Conservation (phyloP, 2,329 filamentous ascomycete genomes). For the Claviceps fusiformis region DNA sequence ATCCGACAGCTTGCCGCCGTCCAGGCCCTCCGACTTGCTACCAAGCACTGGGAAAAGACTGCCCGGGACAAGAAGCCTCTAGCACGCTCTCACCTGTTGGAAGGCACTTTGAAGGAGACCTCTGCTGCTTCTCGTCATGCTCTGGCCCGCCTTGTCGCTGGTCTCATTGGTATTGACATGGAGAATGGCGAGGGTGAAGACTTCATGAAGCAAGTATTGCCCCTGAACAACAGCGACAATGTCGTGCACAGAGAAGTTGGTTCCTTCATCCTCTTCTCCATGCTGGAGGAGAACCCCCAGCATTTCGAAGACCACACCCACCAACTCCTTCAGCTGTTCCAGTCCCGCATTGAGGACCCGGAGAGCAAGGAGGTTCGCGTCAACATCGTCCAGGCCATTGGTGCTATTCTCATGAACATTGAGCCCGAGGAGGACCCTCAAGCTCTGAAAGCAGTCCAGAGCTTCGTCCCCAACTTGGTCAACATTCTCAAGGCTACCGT, state of each 20-base stretch:
- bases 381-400: constrained; percentile 85
- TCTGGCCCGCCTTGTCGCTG: constrained; percentile 73
- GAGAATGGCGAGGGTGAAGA: constrained; percentile 62
- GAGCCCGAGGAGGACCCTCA: constrained; percentile 74
- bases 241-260: constrained; percentile 77
- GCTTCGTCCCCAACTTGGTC: constrained; percentile 77
- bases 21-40: constrained; percentile 69
- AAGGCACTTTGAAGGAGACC: constrained; percentile 70
- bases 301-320: constrained; percentile 69
- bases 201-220: constrained; percentile 64
- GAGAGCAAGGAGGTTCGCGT: constrained; percentile 86
- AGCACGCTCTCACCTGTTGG: constrained; percentile 70
- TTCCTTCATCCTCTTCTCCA: constrained; percentile 83
- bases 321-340: constrained; percentile 72
- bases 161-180: constrained; percentile 75
- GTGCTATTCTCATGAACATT: constrained; percentile 74
- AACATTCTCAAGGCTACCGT: constrained; percentile 76
- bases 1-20: constrained; percentile 85
- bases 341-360: constrained; percentile 75
- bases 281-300: constrained; percentile 77
- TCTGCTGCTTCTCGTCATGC: constrained; percentile 70
- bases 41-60: constrained; percentile 73
- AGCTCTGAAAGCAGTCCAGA: constrained; percentile 61
- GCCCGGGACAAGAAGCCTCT: constrained; percentile 62
- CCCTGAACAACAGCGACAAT: constrained; percentile 61